phyloP scores from a whole-genome alignment of 495 filamentous ascomycete genomes.

The Penicillium ucsense region DNA sequence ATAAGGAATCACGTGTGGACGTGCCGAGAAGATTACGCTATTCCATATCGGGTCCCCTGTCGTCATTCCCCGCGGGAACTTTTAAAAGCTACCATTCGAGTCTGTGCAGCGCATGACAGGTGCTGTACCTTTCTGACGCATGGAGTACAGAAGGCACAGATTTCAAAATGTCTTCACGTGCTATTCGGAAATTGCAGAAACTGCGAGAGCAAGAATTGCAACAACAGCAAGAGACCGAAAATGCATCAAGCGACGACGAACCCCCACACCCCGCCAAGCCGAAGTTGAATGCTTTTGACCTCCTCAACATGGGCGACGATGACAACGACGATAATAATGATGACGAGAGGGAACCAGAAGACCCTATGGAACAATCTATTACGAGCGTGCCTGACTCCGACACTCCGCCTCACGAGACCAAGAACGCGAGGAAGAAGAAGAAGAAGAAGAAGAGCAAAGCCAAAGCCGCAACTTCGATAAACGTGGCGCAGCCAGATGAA shows the following conservation, averaged over 20 bases:
- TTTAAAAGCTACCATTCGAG: constrained; percentile 2
- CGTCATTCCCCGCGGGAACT: constrained; percentile 34
- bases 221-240: constrained; percentile 36
- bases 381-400: constrained; percentile 8
- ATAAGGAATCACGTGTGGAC: constrained; percentile 15
- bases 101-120: neutral
- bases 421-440: constrained; percentile 44
- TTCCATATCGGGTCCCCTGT: constrained; percentile 17
- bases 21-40: constrained; percentile 13
- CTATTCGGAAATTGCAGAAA: constrained; percentile 65
- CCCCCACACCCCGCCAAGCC: constrained; percentile 23
- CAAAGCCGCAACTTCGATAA: constrained; percentile 9
- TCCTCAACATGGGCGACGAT: constrained; percentile 47
- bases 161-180: constrained; percentile 64
- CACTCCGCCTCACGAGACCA: constrained; percentile 15
- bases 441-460: constrained; percentile 27
- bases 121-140: neutral
- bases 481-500: constrained; percentile 15
- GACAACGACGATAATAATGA: constrained; percentile 51
- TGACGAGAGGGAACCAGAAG: constrained; percentile 22
- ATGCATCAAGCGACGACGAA: constrained; percentile 45
- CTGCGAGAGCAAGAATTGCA: constrained; percentile 54
- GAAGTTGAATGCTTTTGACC: constrained; percentile 42
- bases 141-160: neutral
- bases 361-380: constrained; percentile 20